Conservation (phyloP, 2,329 filamentous ascomycete genomes). For the Didymella segeticola region DNA sequence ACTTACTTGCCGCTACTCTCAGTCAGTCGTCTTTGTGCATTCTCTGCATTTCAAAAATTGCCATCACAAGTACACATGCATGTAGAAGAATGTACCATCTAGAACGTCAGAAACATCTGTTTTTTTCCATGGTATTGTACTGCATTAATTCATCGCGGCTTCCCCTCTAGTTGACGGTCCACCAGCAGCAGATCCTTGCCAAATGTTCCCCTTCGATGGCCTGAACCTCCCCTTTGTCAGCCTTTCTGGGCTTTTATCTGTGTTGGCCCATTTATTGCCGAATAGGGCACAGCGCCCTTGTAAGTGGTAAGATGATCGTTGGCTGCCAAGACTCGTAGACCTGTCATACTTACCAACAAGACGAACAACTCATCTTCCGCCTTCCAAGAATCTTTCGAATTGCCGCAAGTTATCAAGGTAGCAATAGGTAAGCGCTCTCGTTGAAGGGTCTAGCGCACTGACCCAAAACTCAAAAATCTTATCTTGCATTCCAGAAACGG, state of each 20-base stretch:
- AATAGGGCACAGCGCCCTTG: too few species aligned
- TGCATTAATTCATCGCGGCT: not conserved
- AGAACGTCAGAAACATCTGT: not conserved
- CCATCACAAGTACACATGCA: constrained; percentile 11
- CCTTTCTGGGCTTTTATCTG: too few species aligned
- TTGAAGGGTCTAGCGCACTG: too few species aligned
- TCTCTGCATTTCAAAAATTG: constrained; percentile 10
- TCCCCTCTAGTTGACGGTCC: not conserved
- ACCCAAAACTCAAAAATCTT: too few species aligned
- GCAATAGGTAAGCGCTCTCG: too few species aligned
- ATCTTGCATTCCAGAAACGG: not conserved
- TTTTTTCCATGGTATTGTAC: not conserved
- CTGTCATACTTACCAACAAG: not conserved
- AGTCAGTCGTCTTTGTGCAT: constrained; percentile 3
- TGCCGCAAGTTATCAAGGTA: not conserved
- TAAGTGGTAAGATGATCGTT: not conserved
- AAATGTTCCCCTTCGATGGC: too few species aligned
- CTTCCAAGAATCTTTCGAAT: not conserved
- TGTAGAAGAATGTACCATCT: constrained; percentile 13
- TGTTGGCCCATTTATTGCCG: too few species aligned
- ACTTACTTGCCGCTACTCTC: constrained; percentile 3
- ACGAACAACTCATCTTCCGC: too few species aligned
- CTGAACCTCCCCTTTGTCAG: too few species aligned
- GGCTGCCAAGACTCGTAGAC: not conserved
- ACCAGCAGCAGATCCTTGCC: too few species aligned